phyloP scores from a whole-genome alignment of 768 basidiomycete genomes.

The Mycena polygramma region DNA sequence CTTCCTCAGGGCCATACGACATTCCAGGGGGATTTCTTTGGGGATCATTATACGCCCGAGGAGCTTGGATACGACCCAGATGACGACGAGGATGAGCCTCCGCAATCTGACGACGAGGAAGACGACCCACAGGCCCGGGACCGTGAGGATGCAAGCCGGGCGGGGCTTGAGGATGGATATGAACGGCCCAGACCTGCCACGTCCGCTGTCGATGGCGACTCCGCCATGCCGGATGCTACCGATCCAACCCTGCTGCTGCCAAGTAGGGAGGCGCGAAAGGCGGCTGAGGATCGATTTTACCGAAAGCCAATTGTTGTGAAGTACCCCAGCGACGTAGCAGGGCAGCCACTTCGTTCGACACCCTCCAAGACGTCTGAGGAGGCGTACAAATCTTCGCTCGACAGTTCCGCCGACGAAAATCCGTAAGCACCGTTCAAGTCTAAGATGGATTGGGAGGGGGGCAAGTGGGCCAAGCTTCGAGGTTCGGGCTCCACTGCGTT shows the following conservation, averaged over 20 bases:
- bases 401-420: neutral
- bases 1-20: neutral
- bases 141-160: neutral
- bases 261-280: neutral
- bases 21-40: neutral
- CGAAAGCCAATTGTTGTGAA: neutral
- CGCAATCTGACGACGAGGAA: neutral
- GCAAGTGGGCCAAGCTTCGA: neutral
- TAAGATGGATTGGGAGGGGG: neutral
- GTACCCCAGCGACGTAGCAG: neutral
- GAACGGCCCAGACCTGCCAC: neutral
- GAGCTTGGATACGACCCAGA: neutral
- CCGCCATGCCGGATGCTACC: neutral
- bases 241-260: neutral
- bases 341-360: neutral
- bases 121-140: neutral
- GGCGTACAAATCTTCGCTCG: neutral
- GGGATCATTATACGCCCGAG: neutral
- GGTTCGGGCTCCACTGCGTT: neutral
- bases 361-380: neutral
- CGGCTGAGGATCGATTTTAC: neutral
- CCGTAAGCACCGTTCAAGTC: neutral
- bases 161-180: slow-evolving; percentile 4
- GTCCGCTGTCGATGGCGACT: neutral
- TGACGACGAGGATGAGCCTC: neutral